Evolutionary conservation across 1,139 yeast genomes (phyloP).

Genomic region (Wickerhamomyces sp.): DNA sequence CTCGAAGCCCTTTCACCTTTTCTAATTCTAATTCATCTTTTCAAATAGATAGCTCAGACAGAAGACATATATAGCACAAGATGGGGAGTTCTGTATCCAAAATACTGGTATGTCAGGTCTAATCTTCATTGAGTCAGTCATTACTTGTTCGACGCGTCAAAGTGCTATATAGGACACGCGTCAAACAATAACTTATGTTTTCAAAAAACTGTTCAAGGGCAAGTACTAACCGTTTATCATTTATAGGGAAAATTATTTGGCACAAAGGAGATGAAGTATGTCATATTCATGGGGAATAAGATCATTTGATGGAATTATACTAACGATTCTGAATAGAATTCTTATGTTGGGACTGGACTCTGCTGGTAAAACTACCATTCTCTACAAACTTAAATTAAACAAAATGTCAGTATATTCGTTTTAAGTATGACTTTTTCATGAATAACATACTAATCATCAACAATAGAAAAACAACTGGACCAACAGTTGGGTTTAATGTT

Average conservation of each 20-base stretch:
- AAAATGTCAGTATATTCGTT: conserved; percentile 37
- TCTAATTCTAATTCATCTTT: neutral
- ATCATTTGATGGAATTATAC: neutral
- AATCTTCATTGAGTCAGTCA: neutral
- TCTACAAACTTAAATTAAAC: conserved; percentile 69
- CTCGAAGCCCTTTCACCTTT: neutral
- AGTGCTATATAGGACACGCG: too few species aligned
- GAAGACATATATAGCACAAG: neutral
- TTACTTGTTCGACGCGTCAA: neutral
- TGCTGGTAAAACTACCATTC: conserved; percentile 83
- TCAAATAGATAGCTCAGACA: neutral
- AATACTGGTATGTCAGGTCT: conserved; percentile 34
- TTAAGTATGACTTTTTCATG: too few species aligned
- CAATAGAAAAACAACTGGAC: conserved; percentile 64
- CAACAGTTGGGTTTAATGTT: conserved; percentile 92
- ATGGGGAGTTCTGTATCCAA: conserved; percentile 49
- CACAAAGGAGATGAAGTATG: conserved; percentile 36
- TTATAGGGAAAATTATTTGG: conserved; percentile 44
- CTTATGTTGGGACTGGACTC: conserved; percentile 90
- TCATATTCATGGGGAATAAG: neutral
- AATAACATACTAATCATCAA: too few species aligned
- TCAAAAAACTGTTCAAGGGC: too few species aligned
- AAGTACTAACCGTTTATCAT: neutral
- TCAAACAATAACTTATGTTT: neutral
- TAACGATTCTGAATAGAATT: conserved; percentile 37